phyloP scores from a whole-genome alignment of 2,329 filamentous ascomycete genomes.

The Cadophora sp. region DNA sequence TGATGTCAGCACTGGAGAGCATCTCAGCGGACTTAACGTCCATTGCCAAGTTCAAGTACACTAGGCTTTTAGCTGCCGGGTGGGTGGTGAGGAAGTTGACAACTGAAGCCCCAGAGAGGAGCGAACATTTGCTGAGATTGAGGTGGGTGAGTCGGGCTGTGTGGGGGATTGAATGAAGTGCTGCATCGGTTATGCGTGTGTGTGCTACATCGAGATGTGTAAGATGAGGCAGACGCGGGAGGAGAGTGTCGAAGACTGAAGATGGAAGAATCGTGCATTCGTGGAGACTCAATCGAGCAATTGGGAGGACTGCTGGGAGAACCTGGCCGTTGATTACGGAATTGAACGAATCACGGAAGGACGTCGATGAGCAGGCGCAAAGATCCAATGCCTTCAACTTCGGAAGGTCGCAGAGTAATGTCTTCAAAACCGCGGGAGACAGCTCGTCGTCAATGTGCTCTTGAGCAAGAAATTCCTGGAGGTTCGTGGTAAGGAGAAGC shows the following conservation, averaged over 20 bases:
- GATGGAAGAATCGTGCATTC: conserved; percentile 77
- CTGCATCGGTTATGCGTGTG: conserved; percentile 75
- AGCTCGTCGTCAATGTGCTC: conserved; percentile 83
- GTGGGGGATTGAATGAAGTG: conserved; percentile 72
- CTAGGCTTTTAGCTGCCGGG: conserved; percentile 69
- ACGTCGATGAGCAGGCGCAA: conserved; percentile 73
- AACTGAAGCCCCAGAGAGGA: conserved; percentile 69
- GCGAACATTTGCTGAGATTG: conserved; percentile 78
- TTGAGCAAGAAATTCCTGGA: conserved; percentile 80
- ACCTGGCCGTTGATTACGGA: conserved; percentile 48
- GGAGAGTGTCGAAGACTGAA: conserved; percentile 69
- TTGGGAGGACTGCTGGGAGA: conserved; percentile 59
- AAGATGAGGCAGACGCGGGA: conserved; percentile 72
- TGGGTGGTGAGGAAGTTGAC: conserved; percentile 75
- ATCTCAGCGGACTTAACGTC: conserved; percentile 77
- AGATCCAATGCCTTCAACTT: conserved; percentile 75
- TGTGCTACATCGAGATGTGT: conserved; percentile 84
- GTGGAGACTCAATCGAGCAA: conserved; percentile 77
- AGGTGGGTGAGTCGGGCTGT: conserved; percentile 78
- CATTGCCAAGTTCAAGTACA: conserved; percentile 76
- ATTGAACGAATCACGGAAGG: conserved; percentile 71
- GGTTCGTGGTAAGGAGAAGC: conserved; percentile 72
- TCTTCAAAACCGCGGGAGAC: conserved; percentile 69
- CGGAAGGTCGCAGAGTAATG: conserved; percentile 52
- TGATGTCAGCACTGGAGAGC: conserved; percentile 69